These are phyloP conservation scores for Cladophialophora psammophila DNA, from an alignment of 2,329 filamentous ascomycete genomes.

Conservation along the genomic window DNA sequence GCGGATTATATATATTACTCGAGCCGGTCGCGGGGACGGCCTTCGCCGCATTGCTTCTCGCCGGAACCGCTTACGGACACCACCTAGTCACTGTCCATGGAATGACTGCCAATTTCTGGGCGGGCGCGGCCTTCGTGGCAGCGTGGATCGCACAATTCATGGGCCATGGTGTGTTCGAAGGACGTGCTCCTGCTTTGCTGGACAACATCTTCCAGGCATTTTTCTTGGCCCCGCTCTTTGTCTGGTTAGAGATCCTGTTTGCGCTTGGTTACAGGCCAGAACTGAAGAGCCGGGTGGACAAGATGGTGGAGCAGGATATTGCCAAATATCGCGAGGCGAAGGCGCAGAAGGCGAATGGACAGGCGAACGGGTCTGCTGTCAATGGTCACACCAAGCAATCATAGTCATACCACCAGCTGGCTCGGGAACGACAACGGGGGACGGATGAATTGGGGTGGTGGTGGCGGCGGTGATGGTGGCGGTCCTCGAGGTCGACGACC, in stretches of 20 bases:
- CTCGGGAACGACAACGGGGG: background rate
- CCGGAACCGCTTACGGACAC: conserved; percentile 76
- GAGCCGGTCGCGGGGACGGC: conserved; percentile 89
- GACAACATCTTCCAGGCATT: conserved; percentile 92
- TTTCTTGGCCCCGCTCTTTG: conserved; percentile 93
- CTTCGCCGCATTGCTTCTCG: conserved; percentile 78
- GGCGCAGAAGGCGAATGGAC: conserved; percentile 46
- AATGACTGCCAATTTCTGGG: conserved; percentile 67
- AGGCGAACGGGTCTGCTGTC: conserved; percentile 35
- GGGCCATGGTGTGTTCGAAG: conserved; percentile 88
- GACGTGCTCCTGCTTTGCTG: conserved; percentile 83
- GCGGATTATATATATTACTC: conserved; percentile 84
- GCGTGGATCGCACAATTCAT: conserved; percentile 91
- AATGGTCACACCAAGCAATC: conserved; percentile 41
- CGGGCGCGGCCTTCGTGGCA: conserved; percentile 72
- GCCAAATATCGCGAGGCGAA: conserved; percentile 73
- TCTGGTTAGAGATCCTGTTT: conserved; percentile 95
- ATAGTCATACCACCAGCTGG: conserved; percentile 9
- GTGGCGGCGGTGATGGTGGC: too few relatives aligned
- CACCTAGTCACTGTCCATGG: conserved; percentile 72
- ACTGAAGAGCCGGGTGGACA: conserved; percentile 80
- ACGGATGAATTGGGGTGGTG: background rate
- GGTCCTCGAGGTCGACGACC: background rate
- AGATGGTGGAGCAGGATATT: conserved; percentile 77
- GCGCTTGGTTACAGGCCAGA: conserved; percentile 87